phyloP scores from a whole-genome alignment of 2,329 filamentous ascomycete species.

The Exophiala mesophila region DNA sequence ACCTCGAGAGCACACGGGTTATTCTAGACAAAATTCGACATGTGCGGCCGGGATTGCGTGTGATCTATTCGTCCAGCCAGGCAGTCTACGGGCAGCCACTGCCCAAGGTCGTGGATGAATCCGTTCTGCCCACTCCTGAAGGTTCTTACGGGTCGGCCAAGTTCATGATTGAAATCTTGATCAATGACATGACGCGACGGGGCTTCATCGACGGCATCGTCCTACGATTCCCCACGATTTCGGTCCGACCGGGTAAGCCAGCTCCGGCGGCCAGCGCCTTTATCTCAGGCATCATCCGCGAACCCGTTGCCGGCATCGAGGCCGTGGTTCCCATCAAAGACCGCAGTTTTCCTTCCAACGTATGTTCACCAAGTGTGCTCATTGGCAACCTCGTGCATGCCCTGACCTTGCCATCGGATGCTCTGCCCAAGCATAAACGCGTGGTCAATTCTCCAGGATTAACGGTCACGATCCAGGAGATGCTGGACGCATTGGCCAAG shows the following conservation, averaged over 20 bases:
- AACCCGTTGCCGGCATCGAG: slow-evolving; percentile 54
- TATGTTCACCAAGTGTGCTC: slow-evolving; percentile 51
- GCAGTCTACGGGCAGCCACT: slow-evolving; percentile 59
- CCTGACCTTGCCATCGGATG: slow-evolving; percentile 41
- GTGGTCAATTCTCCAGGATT: slow-evolving; percentile 56
- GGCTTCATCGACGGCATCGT: slow-evolving; percentile 55
- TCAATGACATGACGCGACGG: slow-evolving; percentile 60
- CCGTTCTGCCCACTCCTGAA: slow-evolving; percentile 53
- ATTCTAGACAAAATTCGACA: slow-evolving; percentile 51
- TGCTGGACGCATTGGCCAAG: slow-evolving; percentile 52
- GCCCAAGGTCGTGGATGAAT: slow-evolving; percentile 49
- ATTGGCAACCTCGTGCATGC: slow-evolving; percentile 51
- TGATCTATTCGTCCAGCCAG: slow-evolving; percentile 59
- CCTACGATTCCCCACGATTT: slow-evolving; percentile 58
- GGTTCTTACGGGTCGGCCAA: slow-evolving; percentile 61
- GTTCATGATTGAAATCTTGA: slow-evolving; percentile 55
- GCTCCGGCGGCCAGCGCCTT: slow-evolving; percentile 60
- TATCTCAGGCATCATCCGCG: slow-evolving; percentile 59
- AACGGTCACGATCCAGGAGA: slow-evolving; percentile 50
- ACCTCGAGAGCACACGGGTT: slow-evolving; percentile 55
- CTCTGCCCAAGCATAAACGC: slow-evolving; percentile 42
- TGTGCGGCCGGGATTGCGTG: slow-evolving; percentile 50
- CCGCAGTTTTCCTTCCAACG: slow-evolving; percentile 48
- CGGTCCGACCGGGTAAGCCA: slow-evolving; percentile 56
- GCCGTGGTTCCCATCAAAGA: slow-evolving; percentile 50